phyloP scores from a whole-genome alignment of 305 asterid genomes.

The Andrographis paniculata region DNA sequence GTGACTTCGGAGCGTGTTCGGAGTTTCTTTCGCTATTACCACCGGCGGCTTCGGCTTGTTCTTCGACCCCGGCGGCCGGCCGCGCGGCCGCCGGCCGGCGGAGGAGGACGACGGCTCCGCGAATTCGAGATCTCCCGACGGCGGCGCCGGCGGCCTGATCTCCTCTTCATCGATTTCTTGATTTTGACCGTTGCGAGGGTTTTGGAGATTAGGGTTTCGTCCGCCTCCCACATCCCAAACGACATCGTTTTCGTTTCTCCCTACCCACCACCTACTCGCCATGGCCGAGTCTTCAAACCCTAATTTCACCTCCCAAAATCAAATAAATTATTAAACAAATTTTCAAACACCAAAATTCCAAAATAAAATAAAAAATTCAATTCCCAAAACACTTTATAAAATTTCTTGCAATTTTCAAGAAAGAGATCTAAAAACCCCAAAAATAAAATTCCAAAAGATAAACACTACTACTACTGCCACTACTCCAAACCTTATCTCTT shows the following conservation, averaged over 20 bases:
- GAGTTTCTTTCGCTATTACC: slow-evolving; percentile 61
- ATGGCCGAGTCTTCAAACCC: slow-evolving; percentile 36
- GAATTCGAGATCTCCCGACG: slow-evolving; percentile 25
- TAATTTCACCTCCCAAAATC: not conserved
- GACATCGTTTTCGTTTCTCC: slow-evolving; percentile 27
- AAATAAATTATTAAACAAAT: no score
- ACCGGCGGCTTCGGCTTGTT: slow-evolving; percentile 68
- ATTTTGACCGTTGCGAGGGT: slow-evolving; percentile 1
- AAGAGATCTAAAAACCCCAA: slow-evolving; percentile 14
- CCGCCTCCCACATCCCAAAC: slow-evolving; percentile 13
- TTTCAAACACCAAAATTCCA: no score
- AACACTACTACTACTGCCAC: no score
- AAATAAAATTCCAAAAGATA: not conserved
- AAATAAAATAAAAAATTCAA: not conserved
- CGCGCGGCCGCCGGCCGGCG: slow-evolving; percentile 53
- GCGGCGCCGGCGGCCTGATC: slow-evolving; percentile 23
- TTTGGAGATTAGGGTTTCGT: not conserved
- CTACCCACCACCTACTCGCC: slow-evolving; percentile 64
- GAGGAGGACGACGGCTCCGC: slow-evolving; percentile 22
- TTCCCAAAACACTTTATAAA: no score
- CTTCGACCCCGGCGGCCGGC: slow-evolving; percentile 74
- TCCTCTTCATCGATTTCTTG: slow-evolving; percentile 18
- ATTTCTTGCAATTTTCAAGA: not conserved
- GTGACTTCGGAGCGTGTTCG: slow-evolving; percentile 70
- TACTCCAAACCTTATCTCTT: slow-evolving; percentile 15